Evolutionary conservation across 306 rosid species (phyloP), one percentile per base, ranked within the genome.

Genomic region (Malus sieversii): DNA sequence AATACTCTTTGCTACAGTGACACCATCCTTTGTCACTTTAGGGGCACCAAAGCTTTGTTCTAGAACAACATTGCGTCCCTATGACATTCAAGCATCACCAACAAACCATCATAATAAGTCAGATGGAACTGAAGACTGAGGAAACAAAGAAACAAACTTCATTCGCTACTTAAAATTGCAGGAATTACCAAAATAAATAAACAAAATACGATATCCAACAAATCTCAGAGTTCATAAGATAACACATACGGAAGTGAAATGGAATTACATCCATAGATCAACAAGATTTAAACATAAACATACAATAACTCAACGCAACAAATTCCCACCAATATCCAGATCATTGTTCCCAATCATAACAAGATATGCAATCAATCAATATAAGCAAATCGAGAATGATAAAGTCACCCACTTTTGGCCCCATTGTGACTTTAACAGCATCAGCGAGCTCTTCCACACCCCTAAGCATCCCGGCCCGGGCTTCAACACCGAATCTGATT

Each of bases 41-140:
- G 87, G 91, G 62, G 87, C 85, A 14, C 88, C 88, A 77, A n/a
- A 87, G 73, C 90, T 86, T 77, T 86, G 86, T 64, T 86, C 90
- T 32, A 86, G 35, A 15, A 86, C 84, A 44, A 86, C 90, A 73
- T 84, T 84, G 57, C 90, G 87, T 23, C 90, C 90, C 90, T 86
- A 60, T 29, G 29, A 79, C 65, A 60, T 46, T 10, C 44, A 53
- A 68, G 38, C 55, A 62, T 48, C 64, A 68, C 42, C 66, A 73
- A 30, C n/a, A 9, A 53, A 58, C 51, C 66, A 57, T 27, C 51
- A 33, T 48, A 51, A 65, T 71, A 66, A 66, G 45, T 22, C 40
- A 48, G 14, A 70, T 48, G n/a, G 15, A 27, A 12, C 13, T 60
- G 66, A 76, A 76, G 44, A 68, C 3, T 38, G 67, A 67, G n/a